A percentile compares a stretch with the other conserved stretches of the same genome.
phyloP scores from a whole-genome alignment of 768 basidiomycete genomes.

The Collybia mongolica region DNA sequence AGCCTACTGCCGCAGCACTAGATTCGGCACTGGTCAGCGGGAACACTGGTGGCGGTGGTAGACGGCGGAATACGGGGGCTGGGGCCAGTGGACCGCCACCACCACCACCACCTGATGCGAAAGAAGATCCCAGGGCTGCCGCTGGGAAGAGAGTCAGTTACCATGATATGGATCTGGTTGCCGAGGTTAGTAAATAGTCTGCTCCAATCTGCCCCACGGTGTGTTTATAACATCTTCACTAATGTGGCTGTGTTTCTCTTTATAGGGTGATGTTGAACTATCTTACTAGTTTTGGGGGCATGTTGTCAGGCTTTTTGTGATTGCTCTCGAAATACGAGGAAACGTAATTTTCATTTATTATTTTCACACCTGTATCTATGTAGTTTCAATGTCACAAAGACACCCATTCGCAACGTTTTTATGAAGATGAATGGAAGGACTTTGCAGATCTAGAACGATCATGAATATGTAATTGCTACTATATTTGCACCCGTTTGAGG shows the following conservation, averaged over 20 bases:
- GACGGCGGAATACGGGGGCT: constrained; percentile 30
- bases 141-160: constrained; percentile 90
- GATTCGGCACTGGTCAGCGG: constrained; percentile 54
- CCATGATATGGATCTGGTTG: constrained; percentile 93
- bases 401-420: too few relatives aligned
- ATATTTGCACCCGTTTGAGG: too few relatives aligned
- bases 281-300: constrained; percentile 33
- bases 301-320: background rate
- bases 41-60: constrained; percentile 36
- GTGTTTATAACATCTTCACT: too few relatives aligned
- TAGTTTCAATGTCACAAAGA: background rate
- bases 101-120: constrained; percentile 83
- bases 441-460: too few relatives aligned
- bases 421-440: too few relatives aligned
- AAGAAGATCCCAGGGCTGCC: constrained; percentile 90
- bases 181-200: constrained; percentile 48
- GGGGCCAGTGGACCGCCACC: constrained; percentile 57
- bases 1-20: constrained; percentile 58
- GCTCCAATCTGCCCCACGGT: constrained; percentile 5
- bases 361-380: constrained; percentile 3
- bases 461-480: too few relatives aligned
- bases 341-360: constrained; percentile 2
- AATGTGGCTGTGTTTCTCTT: constrained; percentile 8
- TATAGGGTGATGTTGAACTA: constrained; percentile 61
- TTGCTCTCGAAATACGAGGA: background rate